Evolutionary conservation across 2,329 filamentous ascomycete species (phyloP).

Genomic region (Penicillium frequentans): DNA sequence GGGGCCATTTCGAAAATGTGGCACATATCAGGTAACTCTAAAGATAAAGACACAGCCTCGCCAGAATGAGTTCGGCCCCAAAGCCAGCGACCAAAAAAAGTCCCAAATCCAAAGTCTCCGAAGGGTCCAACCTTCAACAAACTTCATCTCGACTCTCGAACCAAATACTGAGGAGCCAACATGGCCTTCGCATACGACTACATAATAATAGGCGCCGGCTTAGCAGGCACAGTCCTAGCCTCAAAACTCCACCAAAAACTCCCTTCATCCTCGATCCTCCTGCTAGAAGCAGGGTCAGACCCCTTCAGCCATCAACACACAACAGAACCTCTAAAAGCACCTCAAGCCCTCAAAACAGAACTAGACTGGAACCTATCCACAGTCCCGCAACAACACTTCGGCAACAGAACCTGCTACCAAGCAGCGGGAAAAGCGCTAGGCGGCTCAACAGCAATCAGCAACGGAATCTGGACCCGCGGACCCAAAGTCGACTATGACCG

Average conservation of each 20-base stretch:
- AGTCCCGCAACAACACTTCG: not conserved
- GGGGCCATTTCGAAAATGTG: not conserved
- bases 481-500: not conserved
- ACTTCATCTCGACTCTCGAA: too few species aligned
- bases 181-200: conserved; percentile 6
- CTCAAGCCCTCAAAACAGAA: not conserved
- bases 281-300: conserved; percentile 36
- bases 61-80: not conserved
- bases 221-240: conserved; percentile 30
- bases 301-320: conserved; percentile 4
- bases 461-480: not conserved
- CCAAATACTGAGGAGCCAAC: not conserved
- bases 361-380: not conserved
- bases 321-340: too few species aligned
- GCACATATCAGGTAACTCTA: not conserved
- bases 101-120: too few species aligned
- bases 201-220: conserved; percentile 33
- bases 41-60: not conserved
- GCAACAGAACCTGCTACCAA: not conserved
- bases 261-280: conserved; percentile 20
- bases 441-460: not conserved
- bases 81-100: not conserved
- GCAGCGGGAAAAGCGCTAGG: not conserved
- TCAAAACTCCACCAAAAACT: conserved; percentile 26
- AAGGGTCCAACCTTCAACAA: too few species aligned